A percentile compares a stretch with the other conserved stretches of the same genome.
Conservation (phyloP, 1,139 yeast species). For the Diutina neorugosa region DNA sequence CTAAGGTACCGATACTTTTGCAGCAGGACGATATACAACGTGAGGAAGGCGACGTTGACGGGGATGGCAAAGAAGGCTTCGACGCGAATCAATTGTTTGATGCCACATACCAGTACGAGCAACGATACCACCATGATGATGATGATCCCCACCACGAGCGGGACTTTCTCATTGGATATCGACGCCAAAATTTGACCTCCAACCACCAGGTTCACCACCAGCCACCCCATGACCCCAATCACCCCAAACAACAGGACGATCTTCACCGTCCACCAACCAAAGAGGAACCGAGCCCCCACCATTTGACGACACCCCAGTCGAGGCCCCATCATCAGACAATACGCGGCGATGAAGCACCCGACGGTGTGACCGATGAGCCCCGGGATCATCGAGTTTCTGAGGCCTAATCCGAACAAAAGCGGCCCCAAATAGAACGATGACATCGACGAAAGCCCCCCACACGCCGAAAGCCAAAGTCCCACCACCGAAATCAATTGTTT, state of each 20-base stretch:
- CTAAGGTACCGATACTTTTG: slow-evolving; percentile 34
- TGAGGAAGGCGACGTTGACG: slow-evolving; percentile 52
- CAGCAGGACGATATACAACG: slow-evolving; percentile 59
- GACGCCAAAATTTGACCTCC: slow-evolving; percentile 74
- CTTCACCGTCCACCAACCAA: slow-evolving; percentile 78
- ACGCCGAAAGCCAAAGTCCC: slow-evolving; percentile 75
- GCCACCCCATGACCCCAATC: slow-evolving; percentile 78
- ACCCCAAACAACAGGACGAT: slow-evolving; percentile 57
- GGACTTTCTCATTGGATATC: slow-evolving; percentile 49
- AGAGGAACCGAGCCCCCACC: slow-evolving; percentile 68
- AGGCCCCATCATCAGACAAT: slow-evolving; percentile 79
- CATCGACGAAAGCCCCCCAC: slow-evolving; percentile 80
- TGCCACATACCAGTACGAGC: slow-evolving; percentile 64
- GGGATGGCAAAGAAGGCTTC: slow-evolving; percentile 64
- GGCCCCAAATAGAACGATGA: slow-evolving; percentile 73
- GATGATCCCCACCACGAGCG: slow-evolving; percentile 62
- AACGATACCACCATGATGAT: slow-evolving; percentile 56
- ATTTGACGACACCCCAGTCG: slow-evolving; percentile 78
- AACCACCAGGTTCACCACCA: slow-evolving; percentile 70
- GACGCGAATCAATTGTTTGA: slow-evolving; percentile 52
- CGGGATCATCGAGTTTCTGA: slow-evolving; percentile 44
- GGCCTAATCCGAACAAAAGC: slow-evolving; percentile 51
- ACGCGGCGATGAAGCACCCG: slow-evolving; percentile 70
- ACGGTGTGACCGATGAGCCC: slow-evolving; percentile 52
- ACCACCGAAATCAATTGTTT: slow-evolving; percentile 46